Evolutionary conservation across 306 rosid species (phyloP), one percentile per base, ranked within the genome.

Genomic region (Sesbania bispinosa): DNA sequence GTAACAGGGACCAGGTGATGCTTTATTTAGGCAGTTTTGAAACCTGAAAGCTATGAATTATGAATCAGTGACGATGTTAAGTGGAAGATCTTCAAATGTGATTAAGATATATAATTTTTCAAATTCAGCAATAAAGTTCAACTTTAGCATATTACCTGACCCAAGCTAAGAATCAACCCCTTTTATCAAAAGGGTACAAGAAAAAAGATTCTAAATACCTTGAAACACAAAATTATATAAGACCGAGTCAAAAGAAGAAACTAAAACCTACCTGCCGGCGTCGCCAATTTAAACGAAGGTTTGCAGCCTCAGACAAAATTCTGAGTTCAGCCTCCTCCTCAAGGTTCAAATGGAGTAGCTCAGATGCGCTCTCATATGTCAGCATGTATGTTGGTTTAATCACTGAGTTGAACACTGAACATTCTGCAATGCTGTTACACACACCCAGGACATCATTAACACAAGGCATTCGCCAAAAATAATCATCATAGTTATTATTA

Each of bases 371-470:
- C 85, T 92, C 99, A 79, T 95, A 92, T 3, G 99, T 95, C 69
- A 91, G 81, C 97, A 95, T 95, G 81, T 89, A 95, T 20, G 99
- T 95, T 73, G 99, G 97, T 78, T 84, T 95, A 70, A 95, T 85
- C 78, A 85, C 54, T 8, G 99, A 89, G 81, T 89, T 95, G 20
- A 83, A 93, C 81, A 91, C 91, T 32, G 95, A 86, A 83, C 80
- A 86, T 72, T 95, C 99, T 81, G 99, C 97, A 74, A 91, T 89
- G 79, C 99, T 95, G 80, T 82, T 48, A 53, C 50, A 82, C 45
- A 62, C 76, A 80, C 47, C 50, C 1, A 73, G 59, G 16, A 59
- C 16, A 65, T 33, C 71, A 77, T 36, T 43, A 67, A 45, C 3
- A 51, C 67, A 32, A 41, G 35, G 63, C 54, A 30, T 67, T 52